Evolutionary conservation across 805 yeast genomes (phyloP).

Genomic region (Kazachstania bromeliacearum): DNA sequence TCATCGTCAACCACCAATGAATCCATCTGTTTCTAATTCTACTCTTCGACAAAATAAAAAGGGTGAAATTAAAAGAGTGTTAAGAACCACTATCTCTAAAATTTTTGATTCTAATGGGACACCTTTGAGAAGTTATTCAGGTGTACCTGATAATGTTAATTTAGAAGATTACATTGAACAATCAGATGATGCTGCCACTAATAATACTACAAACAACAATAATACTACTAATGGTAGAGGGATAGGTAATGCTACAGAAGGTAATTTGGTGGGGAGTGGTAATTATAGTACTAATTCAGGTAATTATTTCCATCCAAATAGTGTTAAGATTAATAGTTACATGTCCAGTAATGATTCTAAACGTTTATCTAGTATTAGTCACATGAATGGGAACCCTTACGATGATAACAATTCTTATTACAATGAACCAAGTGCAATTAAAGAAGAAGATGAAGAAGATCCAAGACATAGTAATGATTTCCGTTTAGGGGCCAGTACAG

Average conservation of each 20-base stretch:
- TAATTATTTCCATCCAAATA: conserved; percentile 2
- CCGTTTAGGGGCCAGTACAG: conserved; percentile 10
- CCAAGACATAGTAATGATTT: conserved; percentile 1
- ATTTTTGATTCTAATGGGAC: conserved; percentile 65
- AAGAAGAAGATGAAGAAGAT: conserved; percentile 13
- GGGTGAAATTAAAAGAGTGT: conserved; percentile 26
- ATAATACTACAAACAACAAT: conserved; percentile 1
- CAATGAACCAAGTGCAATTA: conserved; percentile 13
- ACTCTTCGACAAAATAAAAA: conserved; percentile 3
- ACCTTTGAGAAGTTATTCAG: conserved; percentile 63
- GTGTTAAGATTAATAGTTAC: conserved; percentile 6
- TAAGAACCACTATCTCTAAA: conserved; percentile 62
- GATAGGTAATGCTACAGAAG: neutral
- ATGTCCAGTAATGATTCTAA: conserved; percentile 4
- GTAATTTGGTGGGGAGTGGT: neutral
- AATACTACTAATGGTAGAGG: conserved; percentile 4
- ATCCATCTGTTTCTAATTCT: neutral
- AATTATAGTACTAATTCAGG: neutral
- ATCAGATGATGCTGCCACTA: conserved; percentile 27
- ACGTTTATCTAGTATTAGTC: neutral
- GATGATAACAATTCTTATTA: neutral
- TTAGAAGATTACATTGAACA: conserved; percentile 37
- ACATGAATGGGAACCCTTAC: neutral
- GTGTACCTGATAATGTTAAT: conserved; percentile 52
- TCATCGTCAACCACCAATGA: neutral